Evolutionary conservation across 164 flowering plant genomes (phyloP).

Genomic region (Sedum album): DNA sequence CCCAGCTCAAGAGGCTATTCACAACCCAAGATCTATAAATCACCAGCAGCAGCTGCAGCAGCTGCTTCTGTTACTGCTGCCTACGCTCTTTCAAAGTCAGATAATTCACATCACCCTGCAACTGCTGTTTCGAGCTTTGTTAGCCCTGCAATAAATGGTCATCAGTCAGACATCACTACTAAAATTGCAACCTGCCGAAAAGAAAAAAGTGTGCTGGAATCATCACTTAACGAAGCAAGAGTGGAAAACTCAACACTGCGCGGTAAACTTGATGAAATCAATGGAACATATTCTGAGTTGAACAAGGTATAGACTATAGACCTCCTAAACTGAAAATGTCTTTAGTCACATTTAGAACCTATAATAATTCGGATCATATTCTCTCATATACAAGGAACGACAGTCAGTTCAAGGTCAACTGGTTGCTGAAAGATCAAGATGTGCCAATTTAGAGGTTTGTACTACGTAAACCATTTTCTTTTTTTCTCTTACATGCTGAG

Average conservation of each 20-base stretch:
- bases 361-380: slow-evolving; percentile 9
- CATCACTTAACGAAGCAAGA: slow-evolving; percentile 35
- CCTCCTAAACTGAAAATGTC: neutral
- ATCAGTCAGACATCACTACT: slow-evolving; percentile 21
- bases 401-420: slow-evolving; percentile 89
- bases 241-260: slow-evolving; percentile 44
- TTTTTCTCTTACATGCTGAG: neutral
- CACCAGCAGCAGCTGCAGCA: slow-evolving; percentile 97
- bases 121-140: slow-evolving; percentile 20
- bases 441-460: slow-evolving; percentile 81
- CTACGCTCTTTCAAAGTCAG: slow-evolving; percentile 55
- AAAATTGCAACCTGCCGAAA: slow-evolving; percentile 32
- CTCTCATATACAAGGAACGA: slow-evolving; percentile 52
- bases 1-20: slow-evolving; percentile 51
- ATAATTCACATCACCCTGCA: slow-evolving; percentile 25
- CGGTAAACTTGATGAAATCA: slow-evolving; percentile 50
- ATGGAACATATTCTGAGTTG: slow-evolving; percentile 55
- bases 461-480: neutral
- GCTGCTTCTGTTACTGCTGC: slow-evolving; percentile 98
- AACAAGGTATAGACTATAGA: slow-evolving; percentile 43
- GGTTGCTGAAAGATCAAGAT: slow-evolving; percentile 74
- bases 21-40: slow-evolving; percentile 74
- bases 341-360: too few relatives aligned
- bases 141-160: slow-evolving; percentile 17
- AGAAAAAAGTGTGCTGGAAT: slow-evolving; percentile 41